phyloP scores from a whole-genome alignment of 208 protist species.

The Naegleria fowleri region DNA sequence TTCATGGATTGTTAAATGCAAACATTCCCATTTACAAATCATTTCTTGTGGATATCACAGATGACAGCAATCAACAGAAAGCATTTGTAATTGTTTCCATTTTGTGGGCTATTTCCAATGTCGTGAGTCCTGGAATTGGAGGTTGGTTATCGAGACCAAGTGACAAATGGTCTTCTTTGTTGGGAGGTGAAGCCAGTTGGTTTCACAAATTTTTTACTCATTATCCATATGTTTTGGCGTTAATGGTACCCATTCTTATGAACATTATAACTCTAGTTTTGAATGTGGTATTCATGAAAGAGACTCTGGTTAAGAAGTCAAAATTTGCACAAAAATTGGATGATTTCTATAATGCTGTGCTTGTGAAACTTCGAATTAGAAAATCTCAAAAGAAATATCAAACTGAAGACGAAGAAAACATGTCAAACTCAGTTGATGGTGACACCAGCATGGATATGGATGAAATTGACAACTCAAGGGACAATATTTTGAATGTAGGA shows the following conservation, averaged over 20 bases:
- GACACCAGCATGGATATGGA: not conserved
- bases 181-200: not conserved
- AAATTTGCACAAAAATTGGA: not conserved
- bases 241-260: not conserved
- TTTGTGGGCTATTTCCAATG: not conserved
- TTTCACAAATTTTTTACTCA: not conserved
- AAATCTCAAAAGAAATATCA: not conserved
- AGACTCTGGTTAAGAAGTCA: not conserved
- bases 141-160: not conserved
- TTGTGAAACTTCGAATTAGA: not conserved
- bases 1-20: not conserved
- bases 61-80: not conserved
- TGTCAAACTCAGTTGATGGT: not conserved
- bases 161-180: not conserved
- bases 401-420: not conserved
- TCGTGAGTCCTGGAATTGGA: not conserved
- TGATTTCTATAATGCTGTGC: not conserved
- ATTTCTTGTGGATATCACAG: not conserved
- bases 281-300: not conserved
- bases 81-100: not conserved
- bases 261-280: not conserved
- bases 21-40: not conserved
- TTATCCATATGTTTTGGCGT: not conserved
- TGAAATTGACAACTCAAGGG: not conserved
- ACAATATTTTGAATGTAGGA: not conserved